These are phyloP conservation scores for Massarina eburnea DNA, from an alignment of 2,329 filamentous ascomycete species.

Conservation along the genomic window DNA sequence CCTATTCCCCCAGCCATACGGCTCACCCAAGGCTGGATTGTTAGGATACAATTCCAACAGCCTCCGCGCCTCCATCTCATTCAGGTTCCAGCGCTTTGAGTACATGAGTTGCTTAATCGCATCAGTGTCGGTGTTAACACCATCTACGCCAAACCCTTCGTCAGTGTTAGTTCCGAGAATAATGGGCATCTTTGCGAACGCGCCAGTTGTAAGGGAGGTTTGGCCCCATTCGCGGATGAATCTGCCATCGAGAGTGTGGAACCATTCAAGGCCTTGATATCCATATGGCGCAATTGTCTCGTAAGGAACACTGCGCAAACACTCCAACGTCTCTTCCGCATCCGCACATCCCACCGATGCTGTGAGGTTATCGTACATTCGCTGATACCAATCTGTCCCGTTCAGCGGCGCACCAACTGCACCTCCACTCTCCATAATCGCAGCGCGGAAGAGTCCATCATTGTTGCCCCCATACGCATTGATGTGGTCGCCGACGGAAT, in stretches of 20 bases:
- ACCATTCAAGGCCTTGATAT: slow-evolving; percentile 33
- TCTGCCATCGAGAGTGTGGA: slow-evolving; percentile 31
- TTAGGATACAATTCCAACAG: slow-evolving; percentile 34
- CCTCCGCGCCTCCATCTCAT: slow-evolving; percentile 19
- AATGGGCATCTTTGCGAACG: slow-evolving; percentile 64
- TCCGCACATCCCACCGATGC: slow-evolving; percentile 24
- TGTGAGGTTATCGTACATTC: slow-evolving; percentile 34
- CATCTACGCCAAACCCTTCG: slow-evolving; percentile 61
- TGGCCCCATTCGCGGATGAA: slow-evolving; percentile 38
- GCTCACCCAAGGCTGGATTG: slow-evolving; percentile 49
- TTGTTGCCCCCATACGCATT: slow-evolving; percentile 42
- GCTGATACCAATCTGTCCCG: slow-evolving; percentile 35
- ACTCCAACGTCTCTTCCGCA: slow-evolving; percentile 27
- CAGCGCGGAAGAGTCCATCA: slow-evolving; percentile 46
- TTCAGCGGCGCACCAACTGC: slow-evolving; percentile 35
- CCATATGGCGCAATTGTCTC: slow-evolving; percentile 29
- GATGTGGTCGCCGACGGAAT: slow-evolving; percentile 52
- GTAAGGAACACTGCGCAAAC: slow-evolving; percentile 28
- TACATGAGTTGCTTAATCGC: slow-evolving; percentile 32
- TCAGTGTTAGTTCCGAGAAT: slow-evolving; percentile 66
- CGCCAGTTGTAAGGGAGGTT: slow-evolving; percentile 43
- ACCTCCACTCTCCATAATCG: slow-evolving; percentile 42
- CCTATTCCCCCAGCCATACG: slow-evolving; percentile 38
- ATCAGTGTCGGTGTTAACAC: slow-evolving; percentile 47
- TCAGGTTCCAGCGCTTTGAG: slow-evolving; percentile 34